phyloP scores from a whole-genome alignment of 345 rosid genomes.

The Camelina hispida region DNA sequence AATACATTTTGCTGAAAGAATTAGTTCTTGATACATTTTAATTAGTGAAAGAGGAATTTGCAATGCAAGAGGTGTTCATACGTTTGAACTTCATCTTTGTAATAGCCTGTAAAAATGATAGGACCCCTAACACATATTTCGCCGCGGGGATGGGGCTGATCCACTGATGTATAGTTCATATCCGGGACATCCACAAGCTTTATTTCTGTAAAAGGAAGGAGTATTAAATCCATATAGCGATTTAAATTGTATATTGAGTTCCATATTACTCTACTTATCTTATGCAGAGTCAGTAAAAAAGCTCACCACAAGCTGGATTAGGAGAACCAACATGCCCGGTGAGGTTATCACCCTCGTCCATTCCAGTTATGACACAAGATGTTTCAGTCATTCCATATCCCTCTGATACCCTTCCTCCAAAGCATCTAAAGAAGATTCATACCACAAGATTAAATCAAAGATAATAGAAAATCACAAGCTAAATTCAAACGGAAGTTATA shows the following conservation, averaged over 20 bases:
- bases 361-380: conserved; percentile 47
- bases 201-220: conserved; percentile 62
- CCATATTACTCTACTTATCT: conserved; percentile 5
- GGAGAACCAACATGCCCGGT: conserved; percentile 97
- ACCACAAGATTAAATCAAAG: not conserved
- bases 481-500: conserved; percentile 2
- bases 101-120: conserved; percentile 76
- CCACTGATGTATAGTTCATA: conserved; percentile 91
- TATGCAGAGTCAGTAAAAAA: conserved; percentile 18
- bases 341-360: conserved; percentile 53
- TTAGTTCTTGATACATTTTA: conserved; percentile 11
- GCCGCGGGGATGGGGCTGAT: conserved; percentile 90
- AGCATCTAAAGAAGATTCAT: conserved; percentile 62
- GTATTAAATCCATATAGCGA: conserved; percentile 7
- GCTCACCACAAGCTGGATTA: conserved; percentile 90
- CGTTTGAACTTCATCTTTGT: conserved; percentile 96
- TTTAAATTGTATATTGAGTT: conserved; percentile 12
- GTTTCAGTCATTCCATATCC: conserved; percentile 55
- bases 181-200: conserved; percentile 97
- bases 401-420: conserved; percentile 60
- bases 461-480: conserved; percentile 6
- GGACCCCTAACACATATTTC: conserved; percentile 99
- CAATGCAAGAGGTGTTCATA: conserved; percentile 38
- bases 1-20: conserved; percentile 24
- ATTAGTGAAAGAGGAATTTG: conserved; percentile 6